Base-by-base conservation (phyloP, 2,329 filamentous ascomycete genomes). In the Aspergillus versicolor region DNA sequence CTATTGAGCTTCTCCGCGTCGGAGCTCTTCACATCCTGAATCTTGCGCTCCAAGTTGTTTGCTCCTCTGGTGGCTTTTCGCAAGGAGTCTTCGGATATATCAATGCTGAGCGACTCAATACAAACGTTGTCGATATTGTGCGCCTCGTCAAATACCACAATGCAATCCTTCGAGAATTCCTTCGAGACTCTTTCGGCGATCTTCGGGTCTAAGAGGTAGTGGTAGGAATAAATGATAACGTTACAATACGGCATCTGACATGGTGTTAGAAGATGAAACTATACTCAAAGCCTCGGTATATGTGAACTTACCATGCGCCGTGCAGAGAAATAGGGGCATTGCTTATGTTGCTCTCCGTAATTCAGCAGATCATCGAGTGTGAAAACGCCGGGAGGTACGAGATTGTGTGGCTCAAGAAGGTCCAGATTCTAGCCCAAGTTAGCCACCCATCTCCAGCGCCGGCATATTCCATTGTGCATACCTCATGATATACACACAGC, bases 51-150 rank as follows among this genome's bases (percentile, higher is more conserved):
- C 1, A 99, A 80, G 64, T 96, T 97, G 63, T 88, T 88, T 12
- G 93, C 95, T 5, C 94, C 94, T 63, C 92, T 84, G 1, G 92
- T 92, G 19, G 94, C 94, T 76, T 91, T 96, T 21, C 92, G 86
- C 52, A 99, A 75, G 0, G 93, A 97, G 65, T 97, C 94, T 70
- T 99, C 92, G 0, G 93, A 97, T 56, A 99, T 85, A 68, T 99
- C 94, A 42, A 96, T 97, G 70, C 94, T 99, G 12, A 97, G 79
- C 2, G 94, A 93, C 71, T 99, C 94, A 64, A 99, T 99, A 73
- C 95, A 99, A 58, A 99, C 94, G 71, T 99, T 99, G 81, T 99
- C 94, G 66, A 99, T 99, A 70, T 99, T 99, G 78, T 99, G 94
- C 13, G 94, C 94, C 75, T 99, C 94, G 69, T 99, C 94, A 63